Evolutionary conservation across 192 early-diverging fungal species (phyloP).

Genomic region (Polychytrium aggregatum): DNA sequence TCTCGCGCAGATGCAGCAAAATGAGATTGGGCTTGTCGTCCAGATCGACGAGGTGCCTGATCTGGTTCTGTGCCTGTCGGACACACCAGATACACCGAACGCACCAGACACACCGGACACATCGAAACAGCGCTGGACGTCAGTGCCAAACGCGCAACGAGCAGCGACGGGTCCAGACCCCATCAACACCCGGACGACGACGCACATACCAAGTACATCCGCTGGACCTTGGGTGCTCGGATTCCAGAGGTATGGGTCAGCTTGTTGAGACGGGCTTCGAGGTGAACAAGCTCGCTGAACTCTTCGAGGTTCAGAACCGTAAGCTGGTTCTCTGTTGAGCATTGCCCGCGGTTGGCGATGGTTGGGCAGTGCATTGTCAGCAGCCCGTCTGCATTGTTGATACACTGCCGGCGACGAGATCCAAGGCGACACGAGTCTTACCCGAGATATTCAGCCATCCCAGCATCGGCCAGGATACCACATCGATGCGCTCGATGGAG

Average conservation of each 20-base stretch:
- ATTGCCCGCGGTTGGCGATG: too few species aligned
- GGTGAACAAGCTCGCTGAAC: slow-evolving; percentile 29
- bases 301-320: slow-evolving; percentile 20
- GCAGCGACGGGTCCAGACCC: too few species aligned
- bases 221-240: slow-evolving; percentile 27
- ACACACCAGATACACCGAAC: too few species aligned
- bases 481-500: slow-evolving; percentile 16
- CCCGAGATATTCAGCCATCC: slow-evolving; percentile 40
- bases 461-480: slow-evolving; percentile 27
- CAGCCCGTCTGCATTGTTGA: too few species aligned
- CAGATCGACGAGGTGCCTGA: slow-evolving; percentile 10
- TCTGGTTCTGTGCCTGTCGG: slow-evolving; percentile 24
- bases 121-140: too few species aligned
- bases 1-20: slow-evolving; percentile 35
- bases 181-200: too few species aligned
- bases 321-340: slow-evolving; percentile 40
- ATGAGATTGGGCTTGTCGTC: slow-evolving; percentile 26
- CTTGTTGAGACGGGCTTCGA: slow-evolving; percentile 32
- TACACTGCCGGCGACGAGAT: too few species aligned
- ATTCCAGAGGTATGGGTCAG: slow-evolving; percentile 17
- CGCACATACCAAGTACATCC: slow-evolving; percentile 33
- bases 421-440: too few species aligned
- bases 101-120: too few species aligned
- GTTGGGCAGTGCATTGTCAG: too few species aligned
- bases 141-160: too few species aligned